phyloP scores from a whole-genome alignment of 768 basidiomycete genomes.

The Rhodotorula babjevae region DNA sequence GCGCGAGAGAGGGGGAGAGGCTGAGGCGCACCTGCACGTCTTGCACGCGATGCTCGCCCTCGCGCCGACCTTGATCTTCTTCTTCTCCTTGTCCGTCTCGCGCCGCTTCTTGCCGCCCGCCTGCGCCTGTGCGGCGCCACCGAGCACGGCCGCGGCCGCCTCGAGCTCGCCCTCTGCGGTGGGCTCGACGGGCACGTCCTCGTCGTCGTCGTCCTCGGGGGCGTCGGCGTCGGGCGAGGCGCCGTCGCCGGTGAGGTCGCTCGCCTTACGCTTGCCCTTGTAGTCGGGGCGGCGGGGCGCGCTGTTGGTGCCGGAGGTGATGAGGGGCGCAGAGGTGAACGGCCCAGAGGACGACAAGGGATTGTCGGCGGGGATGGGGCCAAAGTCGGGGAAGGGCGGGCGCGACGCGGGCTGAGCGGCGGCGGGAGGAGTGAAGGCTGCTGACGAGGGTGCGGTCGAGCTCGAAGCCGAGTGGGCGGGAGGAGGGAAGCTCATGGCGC shows the following conservation, averaged over 20 bases:
- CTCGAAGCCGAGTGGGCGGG: background rate
- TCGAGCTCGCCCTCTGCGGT: background rate
- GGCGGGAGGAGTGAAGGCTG: background rate
- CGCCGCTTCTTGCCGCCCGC: too few relatives aligned
- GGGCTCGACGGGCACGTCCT: background rate
- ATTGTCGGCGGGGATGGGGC: background rate
- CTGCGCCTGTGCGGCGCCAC: background rate
- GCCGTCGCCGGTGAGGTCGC: background rate
- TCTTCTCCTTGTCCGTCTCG: constrained; percentile 14
- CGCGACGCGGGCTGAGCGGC: background rate
- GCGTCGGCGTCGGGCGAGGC: too few relatives aligned
- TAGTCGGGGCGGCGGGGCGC: background rate
- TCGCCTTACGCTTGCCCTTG: constrained; percentile 19
- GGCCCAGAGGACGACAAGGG: background rate
- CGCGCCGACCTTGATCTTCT: constrained; percentile 36
- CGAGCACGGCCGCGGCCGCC: background rate
- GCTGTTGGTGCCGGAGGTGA: background rate
- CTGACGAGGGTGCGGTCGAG: background rate
- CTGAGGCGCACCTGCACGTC: constrained; percentile 31
- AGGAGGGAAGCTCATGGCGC: background rate
- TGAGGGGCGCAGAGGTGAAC: background rate
- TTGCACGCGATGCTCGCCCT: constrained; percentile 36
- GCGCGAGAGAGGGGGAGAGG: background rate
- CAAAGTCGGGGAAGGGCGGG: background rate
- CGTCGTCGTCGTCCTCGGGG: background rate